Evolutionary conservation across 495 filamentous ascomycete genomes (phyloP), one percentile per base, ranked within the genome.

Genomic region (Xylaria nigripes): DNA sequence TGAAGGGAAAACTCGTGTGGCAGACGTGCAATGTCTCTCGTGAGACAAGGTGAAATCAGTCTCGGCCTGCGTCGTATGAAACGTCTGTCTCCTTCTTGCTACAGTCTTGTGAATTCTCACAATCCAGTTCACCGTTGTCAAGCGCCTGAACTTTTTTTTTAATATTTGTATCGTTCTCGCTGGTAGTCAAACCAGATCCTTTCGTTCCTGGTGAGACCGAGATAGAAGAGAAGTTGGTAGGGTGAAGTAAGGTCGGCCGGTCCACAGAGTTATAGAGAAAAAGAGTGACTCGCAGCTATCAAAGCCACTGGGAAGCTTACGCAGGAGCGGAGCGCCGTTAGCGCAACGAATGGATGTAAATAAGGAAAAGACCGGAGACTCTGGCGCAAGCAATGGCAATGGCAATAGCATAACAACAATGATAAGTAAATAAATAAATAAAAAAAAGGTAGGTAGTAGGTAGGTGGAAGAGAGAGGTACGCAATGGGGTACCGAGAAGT

Each of bases 31-130:
- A 25, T 30, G 34, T 45, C 10, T 48, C 23, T 44, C 40, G 45
- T 55, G 10, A 55, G 46, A 55, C 46, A 55, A 42, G 24, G 45
- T 46, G 45, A 21, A 24, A 23, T 49, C 25, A n/a, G 46, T 55
- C 46, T 55, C 53, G 42, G 40, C 27, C 15, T 30, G 15, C 3
- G 30, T 40, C 3, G 30, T 50, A 27, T 34, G 27, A 24, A 29
- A 16, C 25, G 22, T 22, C 19, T 24, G 45, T 19, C 22, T 54
- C 21, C 44, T 13, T 54, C 51, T 52, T 19, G 13, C 27, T 46
- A 21, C 30, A 10, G 21, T 12, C 22, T 22, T 15, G 15, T 43
- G 18, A 34, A 18, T 13, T 48, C 21, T 43, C 29, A 34, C 45
- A 32, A 45, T 22, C 38, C 34, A 18, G 38, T 19, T 22, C 13